Evolutionary conservation across 73 alveolate genomes (phyloP), one percentile per base, ranked within the genome.

Genomic region (Loxodes magnus): DNA sequence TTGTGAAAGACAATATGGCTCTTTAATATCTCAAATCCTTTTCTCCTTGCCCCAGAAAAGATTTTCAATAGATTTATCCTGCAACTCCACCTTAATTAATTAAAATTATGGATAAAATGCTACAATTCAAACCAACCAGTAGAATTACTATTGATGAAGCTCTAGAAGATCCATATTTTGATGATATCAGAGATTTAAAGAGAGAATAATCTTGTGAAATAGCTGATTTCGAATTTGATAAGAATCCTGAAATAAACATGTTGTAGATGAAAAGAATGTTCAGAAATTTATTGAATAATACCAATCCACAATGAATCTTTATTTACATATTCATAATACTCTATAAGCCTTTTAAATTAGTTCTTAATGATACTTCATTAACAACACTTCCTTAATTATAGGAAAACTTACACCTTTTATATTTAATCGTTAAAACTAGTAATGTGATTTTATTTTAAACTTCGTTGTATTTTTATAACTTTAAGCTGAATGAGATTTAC

Each of bases 71-170:
- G n/a, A 63, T 69, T 15, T 88, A 43, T 63, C 90, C 90, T 7
- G 89, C 79, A 4, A 68, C 86, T 30, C 71, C 71, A n/a, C 72
- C 72, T 12, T 87, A 78, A 19, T 85, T 79, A 2, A 27, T 74
- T 3, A 93, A 83, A 44, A 61, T 87, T 28, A 30, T 87, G n/a
- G 46, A 73, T 14, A 64, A 53, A 51, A 58, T 74, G 41, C 73
- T 82, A 21, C 52, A 58, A 42, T 77, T 87, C 73, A 77, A 72
- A 31, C 95, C 95, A 9, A 64, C 58, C 26, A 57, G 56, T 55
- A 70, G 96, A 59, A 61, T 87, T 10, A 66, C 96, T 25, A 68
- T 83, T n/a, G 88, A 90, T 16, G 86, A 83, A 50, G 77, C 84
- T 31, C 67, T 90, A 2, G 68, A 62, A 42, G 96, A 90, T 59